phyloP scores from a whole-genome alignment of 257 asterid genomes.

The Apocynum venetum region DNA sequence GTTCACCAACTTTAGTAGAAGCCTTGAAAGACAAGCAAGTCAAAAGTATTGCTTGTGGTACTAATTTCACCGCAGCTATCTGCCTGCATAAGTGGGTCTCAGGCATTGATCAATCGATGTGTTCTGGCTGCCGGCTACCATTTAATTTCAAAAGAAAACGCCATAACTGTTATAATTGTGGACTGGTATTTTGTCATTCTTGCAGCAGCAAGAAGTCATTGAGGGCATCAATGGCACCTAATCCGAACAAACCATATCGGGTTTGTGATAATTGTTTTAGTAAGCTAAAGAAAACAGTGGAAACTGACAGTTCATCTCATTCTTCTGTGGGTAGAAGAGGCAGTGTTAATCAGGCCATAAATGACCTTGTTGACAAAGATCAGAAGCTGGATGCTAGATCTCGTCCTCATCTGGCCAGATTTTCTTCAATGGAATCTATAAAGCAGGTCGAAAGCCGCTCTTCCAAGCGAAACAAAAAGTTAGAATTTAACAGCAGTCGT shows the following conservation, averaged over 20 bases:
- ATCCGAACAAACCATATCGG: slow-evolving; percentile 84
- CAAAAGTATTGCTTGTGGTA: slow-evolving; percentile 85
- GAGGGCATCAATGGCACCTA: slow-evolving; percentile 93
- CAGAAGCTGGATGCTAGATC: slow-evolving; percentile 58
- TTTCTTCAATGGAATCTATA: slow-evolving; percentile 80
- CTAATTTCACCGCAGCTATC: slow-evolving; percentile 78
- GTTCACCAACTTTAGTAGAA: slow-evolving; percentile 71
- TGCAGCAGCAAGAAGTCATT: slow-evolving; percentile 92
- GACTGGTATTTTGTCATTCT: slow-evolving; percentile 85
- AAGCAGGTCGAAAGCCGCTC: slow-evolving; percentile 71
- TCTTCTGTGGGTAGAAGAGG: slow-evolving; percentile 66
- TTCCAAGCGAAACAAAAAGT: slow-evolving; percentile 77
- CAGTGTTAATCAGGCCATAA: slow-evolving; percentile 57
- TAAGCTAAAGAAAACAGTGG: slow-evolving; percentile 71
- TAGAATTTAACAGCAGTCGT: slow-evolving; percentile 83
- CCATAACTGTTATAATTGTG: slow-evolving; percentile 93
- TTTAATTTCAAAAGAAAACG: slow-evolving; percentile 91
- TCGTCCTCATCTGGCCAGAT: slow-evolving; percentile 74
- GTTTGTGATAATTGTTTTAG: slow-evolving; percentile 78
- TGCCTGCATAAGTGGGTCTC: slow-evolving; percentile 95
- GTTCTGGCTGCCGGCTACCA: slow-evolving; percentile 86
- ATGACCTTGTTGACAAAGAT: slow-evolving; percentile 54
- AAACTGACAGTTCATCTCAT: slow-evolving; percentile 64
- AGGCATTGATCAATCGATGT: slow-evolving; percentile 87
- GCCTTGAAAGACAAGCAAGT: slow-evolving; percentile 91